Percentiles rank a stretch among this genome's conserved stretches.
Evolutionary conservation across 768 basidiomycete genomes (phyloP).

Genomic region (Tylopilus balloui): DNA sequence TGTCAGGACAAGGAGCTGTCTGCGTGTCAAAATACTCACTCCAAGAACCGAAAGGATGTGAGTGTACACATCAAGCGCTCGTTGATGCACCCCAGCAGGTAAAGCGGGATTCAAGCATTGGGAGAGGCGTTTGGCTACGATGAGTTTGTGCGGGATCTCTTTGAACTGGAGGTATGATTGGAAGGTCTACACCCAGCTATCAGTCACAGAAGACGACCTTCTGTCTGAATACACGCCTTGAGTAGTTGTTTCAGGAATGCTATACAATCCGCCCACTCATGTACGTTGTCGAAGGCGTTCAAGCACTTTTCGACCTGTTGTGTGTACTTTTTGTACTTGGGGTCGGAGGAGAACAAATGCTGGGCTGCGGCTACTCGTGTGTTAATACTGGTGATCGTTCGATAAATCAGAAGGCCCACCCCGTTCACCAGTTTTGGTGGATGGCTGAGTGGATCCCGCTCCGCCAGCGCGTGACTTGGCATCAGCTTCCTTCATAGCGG

Average conservation of each 20-base stretch:
- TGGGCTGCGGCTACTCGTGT: constrained; percentile 42
- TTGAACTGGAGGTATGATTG: constrained; percentile 93
- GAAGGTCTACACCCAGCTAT: constrained; percentile 59
- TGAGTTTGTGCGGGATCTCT: constrained; percentile 91
- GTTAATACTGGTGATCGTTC: not conserved
- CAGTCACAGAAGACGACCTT: not conserved
- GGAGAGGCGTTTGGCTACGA: constrained; percentile 90
- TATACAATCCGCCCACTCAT: constrained; percentile 99
- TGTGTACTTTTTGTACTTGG: constrained; percentile 91
- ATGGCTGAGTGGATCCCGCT: constrained; percentile 9
- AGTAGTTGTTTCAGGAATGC: constrained; percentile 91
- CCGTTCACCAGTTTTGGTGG: constrained; percentile 27
- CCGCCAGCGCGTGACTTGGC: constrained; percentile 8
- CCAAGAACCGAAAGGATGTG: constrained; percentile 90
- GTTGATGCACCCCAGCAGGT: constrained; percentile 94
- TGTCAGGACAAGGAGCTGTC: constrained; percentile 6
- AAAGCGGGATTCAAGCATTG: constrained; percentile 98
- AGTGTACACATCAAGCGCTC: constrained; percentile 91
- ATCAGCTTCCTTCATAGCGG: constrained; percentile 18
- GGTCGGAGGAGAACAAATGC: constrained; percentile 67
- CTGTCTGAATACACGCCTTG: constrained; percentile 50
- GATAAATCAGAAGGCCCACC: constrained; percentile 22
- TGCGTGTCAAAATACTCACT: constrained; percentile 43
- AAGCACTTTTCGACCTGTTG: constrained; percentile 91
- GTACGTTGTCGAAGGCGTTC: constrained; percentile 89